phyloP scores from a whole-genome alignment of 164 flowering plant genomes.

The Euptelea pleiosperma region DNA sequence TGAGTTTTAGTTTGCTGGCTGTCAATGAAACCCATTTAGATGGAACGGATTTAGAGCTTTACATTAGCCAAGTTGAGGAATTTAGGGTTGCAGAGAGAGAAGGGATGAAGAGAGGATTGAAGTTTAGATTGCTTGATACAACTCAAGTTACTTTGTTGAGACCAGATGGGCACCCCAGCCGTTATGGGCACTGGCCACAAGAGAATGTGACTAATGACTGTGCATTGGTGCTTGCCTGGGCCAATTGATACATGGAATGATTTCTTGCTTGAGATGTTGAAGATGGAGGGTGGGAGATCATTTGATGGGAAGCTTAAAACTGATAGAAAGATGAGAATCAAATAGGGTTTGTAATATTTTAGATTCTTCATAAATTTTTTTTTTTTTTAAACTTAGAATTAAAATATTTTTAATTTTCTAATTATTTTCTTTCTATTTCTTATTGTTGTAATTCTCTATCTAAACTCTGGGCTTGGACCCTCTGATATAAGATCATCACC shows the following conservation, averaged over 20 bases:
- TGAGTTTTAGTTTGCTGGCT: too few species aligned
- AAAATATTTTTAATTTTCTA: too few species aligned
- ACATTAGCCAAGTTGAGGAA: constrained; percentile 30
- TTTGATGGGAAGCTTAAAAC: background rate
- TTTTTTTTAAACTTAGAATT: too few species aligned
- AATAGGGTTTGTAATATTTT: too few species aligned
- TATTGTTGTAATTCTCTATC: too few species aligned
- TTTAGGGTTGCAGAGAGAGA: constrained; percentile 24
- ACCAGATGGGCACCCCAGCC: constrained; percentile 41
- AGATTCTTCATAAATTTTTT: too few species aligned
- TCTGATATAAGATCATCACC: too few species aligned
- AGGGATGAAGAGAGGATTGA: constrained; percentile 25
- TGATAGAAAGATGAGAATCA: too few species aligned
- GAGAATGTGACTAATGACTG: constrained; percentile 27
- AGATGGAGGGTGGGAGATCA: constrained; percentile 12
- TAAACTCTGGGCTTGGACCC: too few species aligned
- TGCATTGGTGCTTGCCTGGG: constrained; percentile 45
- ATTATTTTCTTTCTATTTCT: too few species aligned
- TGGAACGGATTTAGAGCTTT: constrained; percentile 17
- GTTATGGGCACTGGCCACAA: constrained; percentile 26
- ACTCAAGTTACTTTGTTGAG: constrained; percentile 30
- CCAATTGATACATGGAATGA: constrained; percentile 40
- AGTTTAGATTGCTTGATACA: constrained; percentile 29
- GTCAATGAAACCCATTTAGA: constrained; percentile 29
- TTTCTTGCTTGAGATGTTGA: constrained; percentile 35